Evolutionary conservation across 306 rosid species (phyloP), one percentile per base, ranked within the genome.

Genomic region (Quercus alba): DNA sequence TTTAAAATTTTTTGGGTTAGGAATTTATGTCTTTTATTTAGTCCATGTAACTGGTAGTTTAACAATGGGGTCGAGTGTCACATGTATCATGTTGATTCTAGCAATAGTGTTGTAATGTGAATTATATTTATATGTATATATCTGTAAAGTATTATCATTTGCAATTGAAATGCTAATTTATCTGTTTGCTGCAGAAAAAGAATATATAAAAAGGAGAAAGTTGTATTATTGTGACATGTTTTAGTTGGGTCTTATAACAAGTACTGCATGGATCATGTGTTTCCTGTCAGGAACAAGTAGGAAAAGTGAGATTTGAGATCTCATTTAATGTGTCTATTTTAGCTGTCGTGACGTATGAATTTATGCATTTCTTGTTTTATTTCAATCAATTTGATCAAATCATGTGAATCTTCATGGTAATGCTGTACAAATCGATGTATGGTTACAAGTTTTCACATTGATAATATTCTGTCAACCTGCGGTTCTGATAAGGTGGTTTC

Each of bases 101-200:
- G 77, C 63, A 35, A 73, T 81, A 56, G 81, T 46, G 77, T 81
- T 83, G 87, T 84, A 84, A 74, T 88, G 75, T 81, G 89, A 85
- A 85, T 85, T 88, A 57, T 83, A 69, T 76, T 71, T 82, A 85
- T 90, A 88, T 94, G 91, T 83, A 89, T 89, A 91, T 86, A 70
- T 81, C 72, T 90, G 97, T 90, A 94, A 85, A 77, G 70, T 79
- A 74, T 82, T 73, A 78, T 55, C 80, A 75, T 85, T 81, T 81
- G 89, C 83, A 87, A 89, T 88, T 57, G 26, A 77, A 85, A 72
- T 54, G 78, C 90, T 87, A 80, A 86, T 86, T 80, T 81, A 79
- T 77, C 75, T 77, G 35, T 75, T 76, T 73, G 52, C 52, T 35
- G 49, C 15, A 1, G n/a, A 35, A 35, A 30, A 64, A 15, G 17